Evolutionary conservation across 1,284 basidiomycete genomes (phyloP).

Genomic region (Puccinia hordei): DNA sequence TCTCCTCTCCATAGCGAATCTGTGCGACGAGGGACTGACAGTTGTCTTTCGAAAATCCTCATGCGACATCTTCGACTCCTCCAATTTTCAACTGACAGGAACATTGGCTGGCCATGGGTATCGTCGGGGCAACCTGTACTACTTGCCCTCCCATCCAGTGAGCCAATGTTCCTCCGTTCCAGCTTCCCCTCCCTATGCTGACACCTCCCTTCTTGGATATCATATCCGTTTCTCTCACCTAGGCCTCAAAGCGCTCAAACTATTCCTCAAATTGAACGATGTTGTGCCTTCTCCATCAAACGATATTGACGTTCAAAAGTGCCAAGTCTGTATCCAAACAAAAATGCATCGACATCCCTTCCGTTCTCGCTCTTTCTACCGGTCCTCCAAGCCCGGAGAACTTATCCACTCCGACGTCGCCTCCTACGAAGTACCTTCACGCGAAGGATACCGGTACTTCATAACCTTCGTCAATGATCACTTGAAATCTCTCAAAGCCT

Average conservation of each 20-base stretch:
- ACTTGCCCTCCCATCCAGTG: neutral
- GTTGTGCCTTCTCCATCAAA: neutral
- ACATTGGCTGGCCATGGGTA: neutral
- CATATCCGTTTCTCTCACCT: neutral
- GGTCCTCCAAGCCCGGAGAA: neutral
- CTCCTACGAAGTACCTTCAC: neutral
- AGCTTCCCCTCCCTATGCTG: neutral
- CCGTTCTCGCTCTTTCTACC: neutral
- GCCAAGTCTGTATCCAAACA: neutral
- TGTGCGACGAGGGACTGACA: neutral
- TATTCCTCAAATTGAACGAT: neutral
- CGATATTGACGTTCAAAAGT: conserved; percentile 24
- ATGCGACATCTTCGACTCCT: neutral
- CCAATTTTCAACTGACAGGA: neutral
- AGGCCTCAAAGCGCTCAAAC: conserved; percentile 13
- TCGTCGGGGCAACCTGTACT: conserved; percentile 17
- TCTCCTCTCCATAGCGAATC: neutral
- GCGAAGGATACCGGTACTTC: neutral
- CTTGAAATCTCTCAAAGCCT: neutral
- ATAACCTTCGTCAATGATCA: conserved; percentile 10
- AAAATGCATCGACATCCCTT: conserved; percentile 6
- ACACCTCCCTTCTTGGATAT: neutral
- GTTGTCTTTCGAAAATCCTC: neutral
- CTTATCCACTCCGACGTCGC: conserved; percentile 26
- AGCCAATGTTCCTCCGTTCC: neutral